Evolutionary conservation across 306 rosid species (phyloP).

Genomic region (Ormosia semicastrata): DNA sequence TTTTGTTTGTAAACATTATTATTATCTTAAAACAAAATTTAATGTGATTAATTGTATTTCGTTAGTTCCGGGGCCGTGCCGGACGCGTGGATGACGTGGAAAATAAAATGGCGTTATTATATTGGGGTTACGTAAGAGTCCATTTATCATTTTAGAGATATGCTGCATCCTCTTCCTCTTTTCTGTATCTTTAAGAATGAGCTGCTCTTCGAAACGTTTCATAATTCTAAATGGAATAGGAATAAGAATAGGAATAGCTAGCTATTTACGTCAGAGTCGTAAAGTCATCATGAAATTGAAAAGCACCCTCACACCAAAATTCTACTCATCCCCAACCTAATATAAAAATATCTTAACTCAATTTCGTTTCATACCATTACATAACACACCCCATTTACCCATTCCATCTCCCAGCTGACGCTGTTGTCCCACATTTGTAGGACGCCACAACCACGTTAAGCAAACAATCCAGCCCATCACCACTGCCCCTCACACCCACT

Average conservation of each 20-base stretch:
- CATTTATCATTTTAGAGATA: neutral
- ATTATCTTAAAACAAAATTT: neutral
- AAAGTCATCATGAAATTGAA: neutral
- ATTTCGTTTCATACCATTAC: neutral
- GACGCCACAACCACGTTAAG: neutral
- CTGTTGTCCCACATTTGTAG: conserved; percentile 21
- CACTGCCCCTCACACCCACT: neutral
- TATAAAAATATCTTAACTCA: neutral
- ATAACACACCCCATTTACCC: neutral
- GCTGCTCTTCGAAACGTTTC: neutral
- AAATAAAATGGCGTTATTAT: neutral
- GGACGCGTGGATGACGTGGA: neutral
- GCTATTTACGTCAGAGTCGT: neutral
- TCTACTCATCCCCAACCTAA: conserved; percentile 6
- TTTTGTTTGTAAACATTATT: neutral
- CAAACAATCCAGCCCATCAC: neutral
- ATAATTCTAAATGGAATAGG: neutral
- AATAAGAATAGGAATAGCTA: neutral
- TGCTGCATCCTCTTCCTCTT: neutral
- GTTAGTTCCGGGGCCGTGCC: neutral
- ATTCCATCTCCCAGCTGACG: neutral
- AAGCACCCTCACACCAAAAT: conserved; percentile 21
- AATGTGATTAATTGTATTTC: neutral
- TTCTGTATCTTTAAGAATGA: too few species aligned
- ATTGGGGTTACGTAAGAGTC: neutral